Percentiles rank a stretch among this genome's conserved stretches.
phyloP scores from a whole-genome alignment of 192 early-diverging fungal genomes.

The Pecoramyces ruminantium region DNA sequence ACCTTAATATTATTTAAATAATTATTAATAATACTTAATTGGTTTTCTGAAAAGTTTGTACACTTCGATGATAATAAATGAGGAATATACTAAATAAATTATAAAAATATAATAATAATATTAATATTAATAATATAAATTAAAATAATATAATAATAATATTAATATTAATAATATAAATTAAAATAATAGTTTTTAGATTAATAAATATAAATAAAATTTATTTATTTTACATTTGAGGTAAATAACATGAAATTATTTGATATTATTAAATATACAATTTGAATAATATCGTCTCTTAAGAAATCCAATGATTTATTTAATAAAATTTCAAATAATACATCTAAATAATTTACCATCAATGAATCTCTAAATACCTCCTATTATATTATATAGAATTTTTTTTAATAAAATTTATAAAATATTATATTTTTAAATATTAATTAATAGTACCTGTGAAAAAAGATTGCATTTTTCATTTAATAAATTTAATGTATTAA shows the following conservation, averaged over 20 bases:
- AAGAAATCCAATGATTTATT: neutral
- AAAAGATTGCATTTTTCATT: neutral
- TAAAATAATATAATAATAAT: too few species aligned
- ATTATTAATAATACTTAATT: neutral
- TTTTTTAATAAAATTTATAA: too few species aligned
- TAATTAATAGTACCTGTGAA: neutral
- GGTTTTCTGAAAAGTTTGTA: neutral
- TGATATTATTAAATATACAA: neutral
- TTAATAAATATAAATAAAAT: too few species aligned
- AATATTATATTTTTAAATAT: too few species aligned
- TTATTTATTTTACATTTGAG: too few species aligned
- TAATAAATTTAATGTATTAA: neutral
- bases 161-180: too few species aligned
- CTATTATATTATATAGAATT: too few species aligned
- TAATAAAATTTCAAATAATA: neutral
- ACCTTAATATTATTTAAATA: neutral
- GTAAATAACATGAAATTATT: neutral
- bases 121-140: too few species aligned
- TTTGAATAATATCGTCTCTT: neutral
- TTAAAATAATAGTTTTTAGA: too few species aligned
- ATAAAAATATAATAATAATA: too few species aligned
- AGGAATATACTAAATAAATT: neutral
- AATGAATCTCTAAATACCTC: neutral
- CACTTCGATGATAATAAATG: neutral
- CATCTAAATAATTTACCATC: neutral